phyloP scores from a whole-genome alignment of 1,139 yeast genomes.

The Hanseniaspora uvarum region DNA sequence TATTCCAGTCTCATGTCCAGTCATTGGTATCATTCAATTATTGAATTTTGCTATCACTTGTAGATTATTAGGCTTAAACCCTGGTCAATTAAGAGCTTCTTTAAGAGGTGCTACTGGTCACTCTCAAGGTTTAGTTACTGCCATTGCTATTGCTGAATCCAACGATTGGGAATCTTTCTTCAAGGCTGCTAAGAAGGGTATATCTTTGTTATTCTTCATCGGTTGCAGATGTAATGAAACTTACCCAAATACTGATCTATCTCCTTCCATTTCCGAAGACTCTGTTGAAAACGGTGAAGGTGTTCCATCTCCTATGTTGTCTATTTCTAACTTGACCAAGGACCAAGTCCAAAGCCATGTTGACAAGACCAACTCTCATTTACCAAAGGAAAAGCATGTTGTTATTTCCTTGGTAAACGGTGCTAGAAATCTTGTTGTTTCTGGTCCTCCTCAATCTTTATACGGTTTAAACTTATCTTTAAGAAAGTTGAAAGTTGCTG shows the following conservation, averaged over 20 bases:
- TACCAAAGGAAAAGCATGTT: slow-evolving; percentile 84
- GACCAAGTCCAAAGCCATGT: slow-evolving; percentile 72
- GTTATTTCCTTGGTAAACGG: slow-evolving; percentile 88
- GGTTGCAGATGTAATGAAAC: slow-evolving; percentile 85
- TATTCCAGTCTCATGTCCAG: slow-evolving; percentile 91
- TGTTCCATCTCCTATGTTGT: slow-evolving; percentile 92
- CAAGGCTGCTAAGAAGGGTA: slow-evolving; percentile 62
- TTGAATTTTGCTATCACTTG: slow-evolving; percentile 87
- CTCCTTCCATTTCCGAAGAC: slow-evolving; percentile 89
- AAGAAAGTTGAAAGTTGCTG: slow-evolving; percentile 88
- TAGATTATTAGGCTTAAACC: slow-evolving; percentile 72
- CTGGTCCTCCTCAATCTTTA: slow-evolving; percentile 98
- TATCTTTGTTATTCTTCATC: slow-evolving; percentile 77
- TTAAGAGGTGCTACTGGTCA: slow-evolving; percentile 91
- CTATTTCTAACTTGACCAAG: slow-evolving; percentile 75
- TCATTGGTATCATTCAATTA: slow-evolving; percentile 88
- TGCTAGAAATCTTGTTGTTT: slow-evolving; percentile 85
- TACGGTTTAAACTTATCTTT: slow-evolving; percentile 88
- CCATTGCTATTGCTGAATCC: slow-evolving; percentile 80
- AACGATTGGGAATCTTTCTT: slow-evolving; percentile 78
- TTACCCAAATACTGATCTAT: slow-evolving; percentile 87
- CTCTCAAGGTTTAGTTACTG: slow-evolving; percentile 93
- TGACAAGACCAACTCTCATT: slow-evolving; percentile 79
- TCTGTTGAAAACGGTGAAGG: slow-evolving; percentile 93
- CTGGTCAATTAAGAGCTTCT: slow-evolving; percentile 70